Conservation (phyloP, 1,284 basidiomycete genomes). For the Lentinula novae-zelandiae region DNA sequence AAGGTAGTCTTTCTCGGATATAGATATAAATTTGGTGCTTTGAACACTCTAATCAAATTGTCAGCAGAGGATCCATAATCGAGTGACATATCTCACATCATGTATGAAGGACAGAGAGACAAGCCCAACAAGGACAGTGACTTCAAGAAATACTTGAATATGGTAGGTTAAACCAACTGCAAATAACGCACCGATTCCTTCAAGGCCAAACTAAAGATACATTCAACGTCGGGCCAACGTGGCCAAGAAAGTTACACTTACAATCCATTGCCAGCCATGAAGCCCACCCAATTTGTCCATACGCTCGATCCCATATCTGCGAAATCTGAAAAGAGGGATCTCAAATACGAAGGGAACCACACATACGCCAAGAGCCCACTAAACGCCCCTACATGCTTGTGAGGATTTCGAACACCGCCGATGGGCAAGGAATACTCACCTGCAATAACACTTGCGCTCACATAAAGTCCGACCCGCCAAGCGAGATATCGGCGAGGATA, state of each 20-base stretch:
- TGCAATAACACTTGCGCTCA: background rate
- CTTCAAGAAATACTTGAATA: constrained; percentile 28
- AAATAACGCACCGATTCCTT: constrained; percentile 27
- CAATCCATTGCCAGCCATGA: constrained; percentile 43
- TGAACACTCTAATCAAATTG: background rate
- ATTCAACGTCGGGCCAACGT: background rate
- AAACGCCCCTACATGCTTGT: background rate
- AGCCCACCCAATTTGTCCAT: constrained; percentile 38
- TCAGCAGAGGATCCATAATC: background rate
- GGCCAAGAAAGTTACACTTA: constrained; percentile 18
- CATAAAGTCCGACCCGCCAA: constrained; percentile 1
- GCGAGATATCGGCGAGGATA: constrained; percentile 6
- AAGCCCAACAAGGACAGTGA: constrained; percentile 31
- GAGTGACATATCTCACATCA: constrained; percentile 18
- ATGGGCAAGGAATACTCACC: background rate
- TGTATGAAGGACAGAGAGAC: constrained; percentile 33
- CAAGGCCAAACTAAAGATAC: constrained; percentile 29
- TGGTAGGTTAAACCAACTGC: background rate
- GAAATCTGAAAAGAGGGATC: background rate
- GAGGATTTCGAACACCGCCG: background rate
- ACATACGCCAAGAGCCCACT: constrained; percentile 1
- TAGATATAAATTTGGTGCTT: background rate
- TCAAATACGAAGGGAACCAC: background rate
- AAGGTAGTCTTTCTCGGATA: constrained; percentile 6
- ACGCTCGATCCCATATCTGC: constrained; percentile 33